Percentiles rank a stretch among this genome's conserved stretches.
phyloP scores from a whole-genome alignment of 2,329 filamentous ascomycete species.

The Xylaria sp. region DNA sequence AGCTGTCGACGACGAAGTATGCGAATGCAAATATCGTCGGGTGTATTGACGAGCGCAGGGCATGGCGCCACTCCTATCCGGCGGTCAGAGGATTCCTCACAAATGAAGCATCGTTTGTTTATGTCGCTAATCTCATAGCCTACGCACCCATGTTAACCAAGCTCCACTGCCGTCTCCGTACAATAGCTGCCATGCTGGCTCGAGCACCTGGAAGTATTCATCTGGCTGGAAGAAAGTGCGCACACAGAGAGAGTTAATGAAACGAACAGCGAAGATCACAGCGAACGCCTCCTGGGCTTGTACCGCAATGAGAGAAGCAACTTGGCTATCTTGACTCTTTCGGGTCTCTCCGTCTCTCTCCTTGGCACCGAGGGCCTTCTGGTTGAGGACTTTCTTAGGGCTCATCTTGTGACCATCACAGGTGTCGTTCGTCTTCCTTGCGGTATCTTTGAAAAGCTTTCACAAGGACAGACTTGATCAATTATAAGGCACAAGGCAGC shows the following conservation, averaged over 20 bases:
- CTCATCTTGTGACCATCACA: constrained; percentile 27
- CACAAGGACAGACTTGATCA: background rate
- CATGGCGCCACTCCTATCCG: constrained; percentile 87
- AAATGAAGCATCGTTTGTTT: background rate
- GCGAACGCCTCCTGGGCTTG: constrained; percentile 45
- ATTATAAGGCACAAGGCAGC: constrained; percentile 4
- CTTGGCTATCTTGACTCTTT: constrained; percentile 30
- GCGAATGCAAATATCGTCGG: constrained; percentile 81
- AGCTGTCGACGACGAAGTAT: constrained; percentile 67
- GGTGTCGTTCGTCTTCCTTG: background rate
- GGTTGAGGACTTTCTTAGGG: constrained; percentile 12
- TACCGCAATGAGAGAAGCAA: constrained; percentile 37
- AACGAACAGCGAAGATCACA: constrained; percentile 69
- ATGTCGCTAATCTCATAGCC: background rate
- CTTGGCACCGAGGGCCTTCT: constrained; percentile 14
- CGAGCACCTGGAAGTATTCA: constrained; percentile 94
- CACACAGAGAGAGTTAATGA: constrained; percentile 78
- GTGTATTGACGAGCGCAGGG: constrained; percentile 87
- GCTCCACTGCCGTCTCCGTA: constrained; percentile 80
- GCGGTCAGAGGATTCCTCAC: constrained; percentile 20
- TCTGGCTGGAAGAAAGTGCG: constrained; percentile 97
- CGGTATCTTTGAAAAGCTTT: background rate
- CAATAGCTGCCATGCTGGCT: constrained; percentile 89
- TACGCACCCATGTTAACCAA: constrained; percentile 92
- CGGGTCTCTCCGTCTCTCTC: constrained; percentile 17